Evolutionary conservation across 2,329 filamentous ascomycete genomes (phyloP).

Genomic region (Aspergillus nomiae): DNA sequence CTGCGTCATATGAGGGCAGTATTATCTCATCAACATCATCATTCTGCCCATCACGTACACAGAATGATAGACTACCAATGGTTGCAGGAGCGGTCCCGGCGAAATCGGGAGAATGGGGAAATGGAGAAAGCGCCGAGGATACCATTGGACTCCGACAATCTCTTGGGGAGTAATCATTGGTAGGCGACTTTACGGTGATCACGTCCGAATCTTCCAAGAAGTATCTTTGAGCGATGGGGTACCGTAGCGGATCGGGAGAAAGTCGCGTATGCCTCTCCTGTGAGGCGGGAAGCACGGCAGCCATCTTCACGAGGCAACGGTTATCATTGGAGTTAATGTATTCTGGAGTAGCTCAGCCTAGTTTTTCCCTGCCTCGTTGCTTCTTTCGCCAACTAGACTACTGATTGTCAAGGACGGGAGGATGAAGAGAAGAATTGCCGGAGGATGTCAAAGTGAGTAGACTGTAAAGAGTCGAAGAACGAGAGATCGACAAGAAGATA

Average conservation of each 20-base stretch:
- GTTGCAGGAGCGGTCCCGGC: slow-evolving; percentile 34
- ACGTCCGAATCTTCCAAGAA: slow-evolving; percentile 29
- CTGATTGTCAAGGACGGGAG: background rate
- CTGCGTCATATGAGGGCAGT: slow-evolving; percentile 47
- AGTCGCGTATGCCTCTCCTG: slow-evolving; percentile 34
- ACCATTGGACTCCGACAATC: slow-evolving; percentile 29
- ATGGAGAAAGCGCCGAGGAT: slow-evolving; percentile 39
- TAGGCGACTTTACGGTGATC: slow-evolving; percentile 27
- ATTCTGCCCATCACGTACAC: slow-evolving; percentile 26
- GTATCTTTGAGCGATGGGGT: slow-evolving; percentile 34
- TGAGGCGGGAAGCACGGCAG: slow-evolving; percentile 35
- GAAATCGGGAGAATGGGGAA: slow-evolving; percentile 41
- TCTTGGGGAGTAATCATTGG: slow-evolving; percentile 28
- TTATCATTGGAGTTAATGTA: background rate
- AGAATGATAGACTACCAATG: slow-evolving; percentile 41
- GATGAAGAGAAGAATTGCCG: background rate
- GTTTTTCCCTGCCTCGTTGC: background rate
- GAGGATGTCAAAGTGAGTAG: background rate
- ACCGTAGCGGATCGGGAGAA: slow-evolving; percentile 33
- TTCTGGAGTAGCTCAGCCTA: background rate
- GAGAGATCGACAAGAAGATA: background rate
- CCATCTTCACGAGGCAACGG: slow-evolving; percentile 29
- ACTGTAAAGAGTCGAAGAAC: background rate
- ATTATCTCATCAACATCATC: slow-evolving; percentile 41
- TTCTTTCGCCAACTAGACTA: background rate